Evolutionary conservation across 441 rosid species (phyloP), one percentile per base, ranked within the genome.

Genomic region (Gossypium gossypioides): DNA sequence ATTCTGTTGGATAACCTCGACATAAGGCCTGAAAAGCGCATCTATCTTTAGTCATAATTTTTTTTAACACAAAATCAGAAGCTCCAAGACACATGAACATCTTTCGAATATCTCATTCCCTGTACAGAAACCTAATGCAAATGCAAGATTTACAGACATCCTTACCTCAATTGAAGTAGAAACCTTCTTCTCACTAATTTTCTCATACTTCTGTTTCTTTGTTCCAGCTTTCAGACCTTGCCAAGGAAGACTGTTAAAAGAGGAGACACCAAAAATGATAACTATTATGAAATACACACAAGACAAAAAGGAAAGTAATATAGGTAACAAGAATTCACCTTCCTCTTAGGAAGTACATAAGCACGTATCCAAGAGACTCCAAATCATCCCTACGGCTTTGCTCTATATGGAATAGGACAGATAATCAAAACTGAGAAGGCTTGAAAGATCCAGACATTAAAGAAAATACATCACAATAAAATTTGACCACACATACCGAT

Each of bases 331-430:
- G 42, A 64, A 73, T 80, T 57, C 73, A 96, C 99, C 96, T 93
- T 86, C 99, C 99, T 77, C 92, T 88, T 16, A 96, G 80, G 76
- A 95, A 96, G 65, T 96, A 96, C 97, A 96, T 86, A 73, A 96
- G 89, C 22, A 93, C 96, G 80, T 91, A 96, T 78, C 99, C 99
- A 79, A 96, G 98, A 58, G 99, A 96, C 75, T 96, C 98, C 66
- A 96, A 73, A 75, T 91, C 97, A 84, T 95, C 99, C 83, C 99
- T 87, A 75, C 99, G 87, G 84, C 99, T 94, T 92, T 94, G 99
- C 81, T 95, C 99, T 95, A 57, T 0, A 25, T 13, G 42, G 51
- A 57, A 24, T 22, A 58, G 18, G 46, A 25, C 25, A 40, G 34
- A 55, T 27, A 63, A 48, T 65, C 56, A 59, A 59, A 73, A 22